phyloP scores from a whole-genome alignment of 164 flowering plant genomes.

The Cinnamomum micranthum region DNA sequence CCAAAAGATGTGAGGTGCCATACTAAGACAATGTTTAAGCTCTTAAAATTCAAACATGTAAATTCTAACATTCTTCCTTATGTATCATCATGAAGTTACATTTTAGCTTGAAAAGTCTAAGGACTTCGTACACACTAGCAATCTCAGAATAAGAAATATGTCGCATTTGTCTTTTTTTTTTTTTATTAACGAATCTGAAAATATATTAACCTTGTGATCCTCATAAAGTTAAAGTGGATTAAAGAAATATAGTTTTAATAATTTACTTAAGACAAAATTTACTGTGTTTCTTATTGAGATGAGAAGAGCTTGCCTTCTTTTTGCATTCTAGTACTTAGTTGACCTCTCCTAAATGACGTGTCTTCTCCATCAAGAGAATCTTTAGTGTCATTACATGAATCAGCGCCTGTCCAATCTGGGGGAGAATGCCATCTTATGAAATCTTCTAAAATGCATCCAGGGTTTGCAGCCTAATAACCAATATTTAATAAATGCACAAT shows the following conservation, averaged over 20 bases:
- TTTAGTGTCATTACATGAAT: slow-evolving; percentile 32
- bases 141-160: too few relatives aligned
- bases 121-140: too few relatives aligned
- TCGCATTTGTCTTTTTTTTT: too few relatives aligned
- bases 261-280: neutral
- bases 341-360: slow-evolving; percentile 53
- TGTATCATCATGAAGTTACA: too few relatives aligned
- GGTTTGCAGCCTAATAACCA: slow-evolving; percentile 87
- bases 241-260: too few relatives aligned
- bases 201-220: too few relatives aligned
- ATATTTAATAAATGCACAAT: slow-evolving; percentile 3
- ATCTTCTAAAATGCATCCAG: slow-evolving; percentile 96
- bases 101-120: too few relatives aligned
- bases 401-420: slow-evolving; percentile 84
- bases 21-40: neutral
- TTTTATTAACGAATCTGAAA: neutral
- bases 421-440: slow-evolving; percentile 99
- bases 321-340: slow-evolving; percentile 82
- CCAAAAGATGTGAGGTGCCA: neutral
- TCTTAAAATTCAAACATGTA: neutral
- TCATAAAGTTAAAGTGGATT: neutral
- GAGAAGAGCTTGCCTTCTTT: slow-evolving; percentile 62
- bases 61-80: too few relatives aligned
- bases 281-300: neutral
- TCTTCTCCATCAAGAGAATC: slow-evolving; percentile 37